phyloP scores from a whole-genome alignment of 2,329 filamentous ascomycete species.

The Cordyceps javanica region DNA sequence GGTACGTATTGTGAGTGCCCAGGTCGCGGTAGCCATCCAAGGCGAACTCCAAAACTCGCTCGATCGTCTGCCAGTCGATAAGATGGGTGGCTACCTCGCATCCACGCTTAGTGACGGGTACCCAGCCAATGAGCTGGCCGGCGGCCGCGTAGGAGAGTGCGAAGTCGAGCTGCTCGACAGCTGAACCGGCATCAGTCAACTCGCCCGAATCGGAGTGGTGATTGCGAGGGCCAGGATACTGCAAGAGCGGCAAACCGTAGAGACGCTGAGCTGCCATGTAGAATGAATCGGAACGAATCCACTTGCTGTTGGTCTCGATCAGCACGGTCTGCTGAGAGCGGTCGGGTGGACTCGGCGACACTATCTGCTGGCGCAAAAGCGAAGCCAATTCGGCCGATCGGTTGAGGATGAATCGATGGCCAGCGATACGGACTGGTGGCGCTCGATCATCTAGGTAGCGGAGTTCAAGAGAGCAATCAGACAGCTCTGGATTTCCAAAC shows the following conservation, averaged over 20 bases:
- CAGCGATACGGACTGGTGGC: constrained; percentile 38
- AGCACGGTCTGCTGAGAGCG: constrained; percentile 25
- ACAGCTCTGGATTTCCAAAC: constrained; percentile 31
- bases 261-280: constrained; percentile 51
- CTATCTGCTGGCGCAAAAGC: constrained; percentile 22
- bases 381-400: constrained; percentile 36
- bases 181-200: constrained; percentile 31
- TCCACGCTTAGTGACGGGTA: constrained; percentile 49
- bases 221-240: constrained; percentile 24
- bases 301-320: constrained; percentile 45
- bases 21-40: constrained; percentile 34
- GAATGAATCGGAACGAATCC: constrained; percentile 50
- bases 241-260: constrained; percentile 48
- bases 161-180: constrained; percentile 43
- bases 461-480: constrained; percentile 38
- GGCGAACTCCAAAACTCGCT: constrained; percentile 54
- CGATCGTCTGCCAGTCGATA: constrained; percentile 57
- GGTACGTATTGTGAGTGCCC: constrained; percentile 39
- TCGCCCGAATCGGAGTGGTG: constrained; percentile 23
- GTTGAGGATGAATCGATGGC: constrained; percentile 50
- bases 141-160: constrained; percentile 61
- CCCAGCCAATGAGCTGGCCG: constrained; percentile 51
- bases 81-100: constrained; percentile 53
- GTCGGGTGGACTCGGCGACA: constrained; percentile 24
- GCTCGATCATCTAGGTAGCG: constrained; percentile 32